These are phyloP conservation scores for Leccinum subfulvum DNA, from an alignment of 1,284 basidiomycete genomes.

Conservation along the genomic window DNA sequence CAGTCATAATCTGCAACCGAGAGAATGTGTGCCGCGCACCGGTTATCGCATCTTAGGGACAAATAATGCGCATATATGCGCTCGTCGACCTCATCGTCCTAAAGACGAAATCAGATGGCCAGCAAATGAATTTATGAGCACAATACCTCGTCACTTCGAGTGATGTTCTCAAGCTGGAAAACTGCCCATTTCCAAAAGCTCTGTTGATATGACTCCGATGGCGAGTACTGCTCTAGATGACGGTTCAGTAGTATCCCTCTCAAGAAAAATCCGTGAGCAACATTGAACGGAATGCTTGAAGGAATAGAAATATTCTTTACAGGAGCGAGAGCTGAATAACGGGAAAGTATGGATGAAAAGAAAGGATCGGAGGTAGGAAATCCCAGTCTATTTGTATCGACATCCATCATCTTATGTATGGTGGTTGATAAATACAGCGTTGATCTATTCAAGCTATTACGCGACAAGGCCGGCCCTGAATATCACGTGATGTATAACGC, in stretches of 20 bases:
- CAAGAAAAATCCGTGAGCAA: slow-evolving; percentile 55
- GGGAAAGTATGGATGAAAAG: slow-evolving; percentile 45
- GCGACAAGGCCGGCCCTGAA: slow-evolving; percentile 19
- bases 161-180: slow-evolving; percentile 46
- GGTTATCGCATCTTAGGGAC: slow-evolving; percentile 44
- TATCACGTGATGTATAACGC: slow-evolving; percentile 25
- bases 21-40: slow-evolving; percentile 19
- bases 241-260: slow-evolving; percentile 46
- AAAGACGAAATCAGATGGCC: slow-evolving; percentile 8
- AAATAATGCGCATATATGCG: slow-evolving; percentile 63
- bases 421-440: not conserved
- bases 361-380: slow-evolving; percentile 3
- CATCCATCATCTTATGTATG: not conserved
- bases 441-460: not conserved
- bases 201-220: slow-evolving; percentile 58
- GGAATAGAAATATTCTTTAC: slow-evolving; percentile 44
- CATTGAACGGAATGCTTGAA: slow-evolving; percentile 29
- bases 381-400: slow-evolving; percentile 3
- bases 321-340: slow-evolving; percentile 55
- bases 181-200: slow-evolving; percentile 74
- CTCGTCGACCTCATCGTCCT: slow-evolving; percentile 63
- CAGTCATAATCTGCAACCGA: slow-evolving; percentile 26
- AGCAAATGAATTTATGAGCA: not conserved
- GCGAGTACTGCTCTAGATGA: slow-evolving; percentile 58
- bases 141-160: slow-evolving; percentile 42